Conservation (phyloP, 2,329 filamentous ascomycete genomes). For the Celoporthe dispersa region DNA sequence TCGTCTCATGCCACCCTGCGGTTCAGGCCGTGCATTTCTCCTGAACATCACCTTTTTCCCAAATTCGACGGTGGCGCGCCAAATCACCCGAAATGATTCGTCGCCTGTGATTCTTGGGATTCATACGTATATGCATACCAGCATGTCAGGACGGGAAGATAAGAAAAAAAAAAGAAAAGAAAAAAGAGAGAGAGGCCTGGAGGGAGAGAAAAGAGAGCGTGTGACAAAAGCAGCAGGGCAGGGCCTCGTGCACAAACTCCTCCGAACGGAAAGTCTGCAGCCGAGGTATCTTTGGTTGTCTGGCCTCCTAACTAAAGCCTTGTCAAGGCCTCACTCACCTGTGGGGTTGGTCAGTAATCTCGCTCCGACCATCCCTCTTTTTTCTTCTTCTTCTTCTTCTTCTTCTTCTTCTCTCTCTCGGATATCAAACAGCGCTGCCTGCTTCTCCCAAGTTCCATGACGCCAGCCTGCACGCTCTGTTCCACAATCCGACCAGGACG, state of each 20-base stretch:
- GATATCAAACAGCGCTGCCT: not conserved
- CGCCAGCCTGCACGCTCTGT: not conserved
- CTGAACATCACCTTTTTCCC: not conserved
- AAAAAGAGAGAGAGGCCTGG: too few relatives aligned
- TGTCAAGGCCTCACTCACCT: not conserved
- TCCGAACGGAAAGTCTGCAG: not conserved
- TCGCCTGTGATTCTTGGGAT: not conserved
- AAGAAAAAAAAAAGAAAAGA: too few relatives aligned
- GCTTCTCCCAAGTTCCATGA: not conserved
- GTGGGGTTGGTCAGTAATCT: not conserved
- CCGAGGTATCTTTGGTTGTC: not conserved
- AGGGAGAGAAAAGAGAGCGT: too few relatives aligned
- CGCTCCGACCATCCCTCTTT: too few relatives aligned
- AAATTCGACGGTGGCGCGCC: constrained; percentile 7
- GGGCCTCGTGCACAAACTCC: not conserved
- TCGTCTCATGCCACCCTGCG: constrained; percentile 11
- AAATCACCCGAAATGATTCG: not conserved
- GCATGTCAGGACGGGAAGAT: not conserved
- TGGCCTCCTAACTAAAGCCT: not conserved
- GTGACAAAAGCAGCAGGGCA: not conserved
- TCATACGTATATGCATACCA: not conserved
- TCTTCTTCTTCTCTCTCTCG: not conserved
- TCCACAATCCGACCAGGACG: not conserved
- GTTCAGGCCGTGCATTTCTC: not conserved
- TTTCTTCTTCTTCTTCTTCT: not conserved